Evolutionary conservation across 2,329 filamentous ascomycete genomes (phyloP), one percentile per base, ranked within the genome.

Genomic region (Lanzia echinophila): DNA sequence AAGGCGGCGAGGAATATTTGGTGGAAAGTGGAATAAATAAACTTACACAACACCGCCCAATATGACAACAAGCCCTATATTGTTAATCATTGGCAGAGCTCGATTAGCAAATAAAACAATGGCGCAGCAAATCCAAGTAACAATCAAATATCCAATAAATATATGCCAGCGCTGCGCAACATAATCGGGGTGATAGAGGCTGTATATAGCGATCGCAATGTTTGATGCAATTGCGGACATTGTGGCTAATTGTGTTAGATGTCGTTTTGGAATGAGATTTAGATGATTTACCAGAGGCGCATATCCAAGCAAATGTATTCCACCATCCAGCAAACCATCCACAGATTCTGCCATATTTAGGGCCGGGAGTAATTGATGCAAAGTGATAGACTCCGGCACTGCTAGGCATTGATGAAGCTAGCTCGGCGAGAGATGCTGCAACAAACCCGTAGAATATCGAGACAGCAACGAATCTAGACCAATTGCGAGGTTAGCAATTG

Each of bases 51-150:
- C 74, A 4, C 80, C 79, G 69, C 49, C 71, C 7, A 82, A 58
- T 24, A 80, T 75, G 38, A 79, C 67, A 58, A 78, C 72, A 6
- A 81, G 68, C 1, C 80, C 81, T 8, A 81, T 62, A n/a, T 76
- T 75, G 56, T 80, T 77, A 50, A 83, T 60, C 15, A 68, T 65
- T 1, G 76, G 81, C 56, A 81, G 72, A 28, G 71, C 72, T 52
- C 72, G 72, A 60, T 82, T 84, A 56, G 70, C 75, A 51, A 83
- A 78, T 48, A 83, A 74, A 28, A 78, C 74, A 6, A 72, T 63
- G 8, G 60, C 62, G 50, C 72, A 75, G 50, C 70, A 73, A 0
- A 71, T 55, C 75, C 75, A 79, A 31, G 72, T 74, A 20, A 75
- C 62, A 38, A 74, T 67, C 24, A 78, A 59, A 56, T 76, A 78